A percentile compares a stretch with the other conserved stretches of the same genome.
These are phyloP conservation scores for Aspergillus novofumigatus DNA, from an alignment of 2,329 filamentous ascomycete species.

Conservation along the genomic window DNA sequence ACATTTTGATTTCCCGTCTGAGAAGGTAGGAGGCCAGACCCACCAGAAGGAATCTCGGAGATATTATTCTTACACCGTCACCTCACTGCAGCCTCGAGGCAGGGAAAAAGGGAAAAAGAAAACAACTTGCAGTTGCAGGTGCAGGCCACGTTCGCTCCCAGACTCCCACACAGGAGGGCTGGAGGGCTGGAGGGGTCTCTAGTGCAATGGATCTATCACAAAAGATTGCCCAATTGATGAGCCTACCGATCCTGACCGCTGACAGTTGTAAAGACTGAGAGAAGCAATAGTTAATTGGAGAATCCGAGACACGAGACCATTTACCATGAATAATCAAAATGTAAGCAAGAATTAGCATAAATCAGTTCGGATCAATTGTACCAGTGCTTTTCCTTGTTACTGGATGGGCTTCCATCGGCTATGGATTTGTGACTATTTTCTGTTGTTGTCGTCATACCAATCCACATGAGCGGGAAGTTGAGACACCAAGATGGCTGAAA, in stretches of 20 bases:
- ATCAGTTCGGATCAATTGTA: not conserved
- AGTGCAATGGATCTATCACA: constrained; percentile 11
- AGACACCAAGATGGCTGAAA: not conserved
- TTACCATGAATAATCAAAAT: not conserved
- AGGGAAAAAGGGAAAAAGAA: constrained; percentile 1
- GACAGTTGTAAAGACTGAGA: constrained; percentile 7
- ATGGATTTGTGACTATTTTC: not conserved
- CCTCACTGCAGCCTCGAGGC: not conserved
- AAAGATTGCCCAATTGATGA: constrained; percentile 6
- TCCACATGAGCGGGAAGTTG: not conserved
- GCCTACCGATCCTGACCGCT: constrained; percentile 6
- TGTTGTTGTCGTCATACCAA: not conserved
- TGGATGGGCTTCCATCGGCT: not conserved
- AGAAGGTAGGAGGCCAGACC: not conserved
- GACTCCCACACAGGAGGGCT: not conserved
- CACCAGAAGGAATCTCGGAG: not conserved
- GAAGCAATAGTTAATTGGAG: not conserved
- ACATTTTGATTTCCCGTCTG: not conserved
- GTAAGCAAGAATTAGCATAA: not conserved
- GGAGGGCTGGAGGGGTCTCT: no score
- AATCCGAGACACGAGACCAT: not conserved
- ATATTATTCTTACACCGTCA: constrained; percentile 4
- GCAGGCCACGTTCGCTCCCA: constrained; percentile 15
- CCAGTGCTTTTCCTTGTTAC: not conserved
- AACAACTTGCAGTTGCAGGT: not conserved